phyloP scores from a whole-genome alignment of 257 asterid species.

The Gentiana dahurica region DNA sequence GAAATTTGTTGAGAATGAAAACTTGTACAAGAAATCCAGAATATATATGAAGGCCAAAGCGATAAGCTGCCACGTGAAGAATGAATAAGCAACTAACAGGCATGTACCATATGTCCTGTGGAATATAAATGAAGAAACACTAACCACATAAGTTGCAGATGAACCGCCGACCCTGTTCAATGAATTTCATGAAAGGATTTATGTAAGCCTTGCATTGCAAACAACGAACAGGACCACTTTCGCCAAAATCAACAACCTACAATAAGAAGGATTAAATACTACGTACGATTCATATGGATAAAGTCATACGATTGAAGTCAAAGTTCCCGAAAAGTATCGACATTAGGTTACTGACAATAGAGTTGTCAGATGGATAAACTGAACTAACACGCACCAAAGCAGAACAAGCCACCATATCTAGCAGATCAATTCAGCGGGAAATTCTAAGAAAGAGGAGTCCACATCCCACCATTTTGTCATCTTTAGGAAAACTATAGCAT shows the following conservation, averaged over 20 bases:
- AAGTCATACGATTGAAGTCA: not conserved
- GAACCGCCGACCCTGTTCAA: conserved; percentile 92
- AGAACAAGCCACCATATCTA: too few species aligned
- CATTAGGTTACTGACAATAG: not conserved
- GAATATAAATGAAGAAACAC: conserved; percentile 15
- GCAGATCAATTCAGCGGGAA: too few species aligned
- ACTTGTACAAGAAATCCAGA: too few species aligned
- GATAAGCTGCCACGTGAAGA: not conserved
- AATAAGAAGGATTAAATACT: not conserved
- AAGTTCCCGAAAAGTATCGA: not conserved
- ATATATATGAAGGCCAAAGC: not conserved
- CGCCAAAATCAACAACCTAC: conserved; percentile 97
- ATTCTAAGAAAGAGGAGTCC: too few species aligned
- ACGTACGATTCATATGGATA: conserved; percentile 1
- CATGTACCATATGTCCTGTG: not conserved
- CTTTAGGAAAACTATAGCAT: too few species aligned
- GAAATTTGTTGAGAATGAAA: too few species aligned
- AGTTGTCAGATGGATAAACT: too few species aligned
- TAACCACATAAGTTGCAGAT: conserved; percentile 95
- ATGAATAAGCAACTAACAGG: not conserved
- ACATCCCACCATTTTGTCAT: too few species aligned
- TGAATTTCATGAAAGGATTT: conserved; percentile 90
- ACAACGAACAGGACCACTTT: conserved; percentile 97
- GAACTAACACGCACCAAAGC: too few species aligned
- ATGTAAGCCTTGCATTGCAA: conserved; percentile 98